phyloP scores from a whole-genome alignment of 352 stramenopile species.

The Pythium sukuiense region DNA sequence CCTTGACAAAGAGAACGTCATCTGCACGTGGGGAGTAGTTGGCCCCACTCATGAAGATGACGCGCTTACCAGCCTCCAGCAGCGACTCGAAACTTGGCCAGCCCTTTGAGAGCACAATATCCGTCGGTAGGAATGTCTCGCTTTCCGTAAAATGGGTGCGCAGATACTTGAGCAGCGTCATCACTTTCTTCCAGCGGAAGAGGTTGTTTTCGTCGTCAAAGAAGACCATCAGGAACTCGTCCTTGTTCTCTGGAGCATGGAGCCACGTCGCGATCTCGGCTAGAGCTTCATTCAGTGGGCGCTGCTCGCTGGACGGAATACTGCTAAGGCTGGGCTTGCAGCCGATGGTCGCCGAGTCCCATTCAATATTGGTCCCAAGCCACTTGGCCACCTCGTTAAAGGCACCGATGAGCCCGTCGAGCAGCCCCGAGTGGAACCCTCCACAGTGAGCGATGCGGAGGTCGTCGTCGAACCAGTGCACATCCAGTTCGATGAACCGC shows the following conservation, averaged over 20 bases:
- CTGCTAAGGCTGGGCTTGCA: conserved; percentile 72
- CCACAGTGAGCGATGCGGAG: conserved; percentile 69
- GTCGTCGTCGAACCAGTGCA: conserved; percentile 71
- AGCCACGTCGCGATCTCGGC: conserved; percentile 58
- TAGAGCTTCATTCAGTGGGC: conserved; percentile 43
- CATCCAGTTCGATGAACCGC: conserved; percentile 66
- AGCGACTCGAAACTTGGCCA: conserved; percentile 76
- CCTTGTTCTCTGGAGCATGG: conserved; percentile 47
- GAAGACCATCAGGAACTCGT: conserved; percentile 83
- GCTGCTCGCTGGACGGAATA: conserved; percentile 60
- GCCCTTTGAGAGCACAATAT: conserved; percentile 44
- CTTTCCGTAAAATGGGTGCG: conserved; percentile 55
- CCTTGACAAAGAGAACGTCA: conserved; percentile 77
- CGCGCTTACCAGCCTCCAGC: conserved; percentile 54
- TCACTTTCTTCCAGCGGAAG: conserved; percentile 80
- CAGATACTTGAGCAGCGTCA: conserved; percentile 61
- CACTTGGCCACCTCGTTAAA: conserved; percentile 66
- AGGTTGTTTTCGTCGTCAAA: conserved; percentile 81
- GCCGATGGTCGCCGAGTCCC: conserved; percentile 67
- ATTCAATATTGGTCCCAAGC: conserved; percentile 58
- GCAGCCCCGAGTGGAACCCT: conserved; percentile 53
- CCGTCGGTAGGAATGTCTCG: conserved; percentile 66
- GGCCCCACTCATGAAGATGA: conserved; percentile 78
- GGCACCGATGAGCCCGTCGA: conserved; percentile 60
- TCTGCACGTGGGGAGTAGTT: conserved; percentile 67